Conservation (phyloP, 208 protist species). For the Leishmania tarentolae region DNA sequence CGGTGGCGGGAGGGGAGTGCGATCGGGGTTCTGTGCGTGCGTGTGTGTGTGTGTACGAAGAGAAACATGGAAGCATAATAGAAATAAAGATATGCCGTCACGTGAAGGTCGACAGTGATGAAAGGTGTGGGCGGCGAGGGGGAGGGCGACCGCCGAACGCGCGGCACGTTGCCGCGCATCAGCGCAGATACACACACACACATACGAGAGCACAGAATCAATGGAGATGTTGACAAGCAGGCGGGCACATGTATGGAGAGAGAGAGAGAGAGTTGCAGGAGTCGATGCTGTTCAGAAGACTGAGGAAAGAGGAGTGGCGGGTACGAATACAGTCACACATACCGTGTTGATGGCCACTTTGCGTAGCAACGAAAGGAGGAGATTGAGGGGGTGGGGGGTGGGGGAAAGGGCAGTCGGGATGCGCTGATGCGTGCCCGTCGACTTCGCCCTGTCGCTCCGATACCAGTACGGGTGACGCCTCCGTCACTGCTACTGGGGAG, state of each 20-base stretch:
- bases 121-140: too few species aligned
- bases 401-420: background rate
- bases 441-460: background rate
- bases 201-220: too few species aligned
- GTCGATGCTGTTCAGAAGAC: background rate
- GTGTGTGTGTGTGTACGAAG: background rate
- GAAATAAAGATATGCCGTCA: too few species aligned
- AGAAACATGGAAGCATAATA: background rate
- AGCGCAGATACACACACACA: too few species aligned
- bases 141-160: too few species aligned
- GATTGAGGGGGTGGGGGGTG: background rate
- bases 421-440: background rate
- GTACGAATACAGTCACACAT: background rate
- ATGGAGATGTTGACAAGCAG: too few species aligned
- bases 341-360: background rate
- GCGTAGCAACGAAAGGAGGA: background rate
- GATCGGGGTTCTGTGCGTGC: background rate
- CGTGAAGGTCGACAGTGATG: too few species aligned
- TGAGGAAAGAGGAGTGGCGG: background rate
- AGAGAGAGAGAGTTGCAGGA: too few species aligned
- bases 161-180: too few species aligned
- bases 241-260: too few species aligned
- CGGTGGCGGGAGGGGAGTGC: too few species aligned
- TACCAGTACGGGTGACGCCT: background rate
- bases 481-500: background rate